phyloP scores from a whole-genome alignment of 1,284 basidiomycete species.

The Neolentinus lepideus region DNA sequence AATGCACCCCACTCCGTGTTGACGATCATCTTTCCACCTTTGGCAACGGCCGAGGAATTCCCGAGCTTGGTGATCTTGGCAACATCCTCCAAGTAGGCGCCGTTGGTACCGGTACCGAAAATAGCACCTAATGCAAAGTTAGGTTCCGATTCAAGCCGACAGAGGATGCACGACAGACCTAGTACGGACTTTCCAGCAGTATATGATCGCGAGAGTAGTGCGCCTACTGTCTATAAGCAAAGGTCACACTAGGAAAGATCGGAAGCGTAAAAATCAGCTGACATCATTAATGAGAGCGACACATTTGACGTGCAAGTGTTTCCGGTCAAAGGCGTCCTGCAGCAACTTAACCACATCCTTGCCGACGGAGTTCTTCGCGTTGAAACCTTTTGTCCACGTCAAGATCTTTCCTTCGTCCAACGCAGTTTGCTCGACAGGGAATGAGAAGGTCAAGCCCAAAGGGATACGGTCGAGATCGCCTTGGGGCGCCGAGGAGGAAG shows the following conservation, averaged over 20 bases:
- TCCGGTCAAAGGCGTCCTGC: conserved; percentile 90
- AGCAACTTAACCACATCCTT: conserved; percentile 89
- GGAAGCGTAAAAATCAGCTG: conserved; percentile 23
- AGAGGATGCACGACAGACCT: conserved; percentile 32
- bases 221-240: conserved; percentile 77
- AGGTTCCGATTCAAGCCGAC: not conserved
- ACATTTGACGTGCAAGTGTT: conserved; percentile 91
- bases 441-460: conserved; percentile 80
- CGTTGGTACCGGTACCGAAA: conserved; percentile 98
- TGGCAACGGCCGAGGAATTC: conserved; percentile 46
- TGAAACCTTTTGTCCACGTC: conserved; percentile 97
- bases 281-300: conserved; percentile 96
- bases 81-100: conserved; percentile 90
- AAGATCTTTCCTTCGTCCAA: conserved; percentile 85
- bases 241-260: conserved; percentile 1
- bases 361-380: conserved; percentile 86
- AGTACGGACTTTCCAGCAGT: conserved; percentile 84
- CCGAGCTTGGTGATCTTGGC: conserved; percentile 81
- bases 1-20: conserved; percentile 99
- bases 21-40: conserved; percentile 83
- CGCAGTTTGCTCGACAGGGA: conserved; percentile 96
- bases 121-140: conserved; percentile 47
- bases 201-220: conserved; percentile 89
- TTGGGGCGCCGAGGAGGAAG: conserved; percentile 20
- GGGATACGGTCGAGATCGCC: conserved; percentile 40